Conservation (phyloP, 371 early-diverging fungal genomes). For the Sporodiniella umbellata region DNA sequence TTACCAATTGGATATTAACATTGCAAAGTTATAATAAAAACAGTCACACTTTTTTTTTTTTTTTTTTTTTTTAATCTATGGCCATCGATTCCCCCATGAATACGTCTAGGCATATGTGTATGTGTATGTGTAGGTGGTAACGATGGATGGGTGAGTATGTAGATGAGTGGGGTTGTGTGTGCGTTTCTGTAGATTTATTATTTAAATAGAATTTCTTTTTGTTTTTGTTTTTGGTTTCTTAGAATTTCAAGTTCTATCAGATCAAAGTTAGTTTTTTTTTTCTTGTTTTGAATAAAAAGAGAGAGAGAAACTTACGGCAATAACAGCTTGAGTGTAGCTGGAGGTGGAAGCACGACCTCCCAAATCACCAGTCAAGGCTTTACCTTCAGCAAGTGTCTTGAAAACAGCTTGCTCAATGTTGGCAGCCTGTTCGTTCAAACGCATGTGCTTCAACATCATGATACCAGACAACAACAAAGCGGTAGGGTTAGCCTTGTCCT, state of each 20-base stretch:
- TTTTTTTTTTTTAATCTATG: too few species aligned
- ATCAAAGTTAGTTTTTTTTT: conserved; percentile 13
- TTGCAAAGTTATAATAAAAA: conserved; percentile 15
- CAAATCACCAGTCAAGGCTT: conserved; percentile 89
- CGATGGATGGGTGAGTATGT: too few species aligned
- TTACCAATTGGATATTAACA: conserved; percentile 26
- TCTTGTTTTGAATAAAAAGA: too few species aligned
- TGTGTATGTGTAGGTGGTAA: too few species aligned
- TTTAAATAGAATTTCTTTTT: conserved; percentile 1
- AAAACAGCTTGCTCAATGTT: conserved; percentile 89
- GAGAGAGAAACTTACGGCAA: conserved; percentile 32
- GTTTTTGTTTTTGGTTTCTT: conserved; percentile 1
- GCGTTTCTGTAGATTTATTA: too few species aligned
- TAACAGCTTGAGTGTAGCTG: conserved; percentile 90
- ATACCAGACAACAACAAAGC: conserved; percentile 90
- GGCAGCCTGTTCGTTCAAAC: conserved; percentile 72
- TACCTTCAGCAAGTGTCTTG: conserved; percentile 92
- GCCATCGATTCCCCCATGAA: too few species aligned
- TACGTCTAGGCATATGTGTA: too few species aligned
- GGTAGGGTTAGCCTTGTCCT: conserved; percentile 88
- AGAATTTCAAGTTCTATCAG: conserved; percentile 5
- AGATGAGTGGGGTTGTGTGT: too few species aligned
- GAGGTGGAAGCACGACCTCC: conserved; percentile 92
- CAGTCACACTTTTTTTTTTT: neutral
- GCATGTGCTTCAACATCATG: conserved; percentile 98